Evolutionary conservation across 164 flowering plant genomes (phyloP).

Genomic region (Cinnamomum micranthum): DNA sequence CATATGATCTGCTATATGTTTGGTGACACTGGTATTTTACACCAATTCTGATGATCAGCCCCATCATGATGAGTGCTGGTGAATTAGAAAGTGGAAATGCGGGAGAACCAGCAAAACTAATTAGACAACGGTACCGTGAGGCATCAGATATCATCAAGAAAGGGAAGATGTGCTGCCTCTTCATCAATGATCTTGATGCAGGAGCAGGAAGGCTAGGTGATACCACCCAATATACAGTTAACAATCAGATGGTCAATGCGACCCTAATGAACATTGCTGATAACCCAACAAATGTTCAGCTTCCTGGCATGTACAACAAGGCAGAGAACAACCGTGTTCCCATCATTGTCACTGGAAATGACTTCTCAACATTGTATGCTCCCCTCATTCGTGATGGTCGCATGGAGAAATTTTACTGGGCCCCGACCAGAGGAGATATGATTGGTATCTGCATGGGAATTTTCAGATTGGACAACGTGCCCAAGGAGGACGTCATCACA

Average conservation of each 20-base stretch:
- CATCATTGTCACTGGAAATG: conserved; percentile 50
- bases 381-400: conserved; percentile 57
- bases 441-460: conserved; percentile 47
- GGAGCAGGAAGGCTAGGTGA: conserved; percentile 50
- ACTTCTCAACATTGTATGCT: conserved; percentile 51
- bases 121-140: conserved; percentile 50
- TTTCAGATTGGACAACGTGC: conserved; percentile 31
- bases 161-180: conserved; percentile 49
- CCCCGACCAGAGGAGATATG: conserved; percentile 44
- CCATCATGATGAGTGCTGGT: conserved; percentile 53
- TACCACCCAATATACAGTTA: conserved; percentile 50
- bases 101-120: conserved; percentile 46
- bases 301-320: conserved; percentile 55
- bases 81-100: conserved; percentile 50
- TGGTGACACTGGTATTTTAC: background rate
- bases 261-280: conserved; percentile 60
- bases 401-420: conserved; percentile 62
- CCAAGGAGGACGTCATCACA: conserved; percentile 29
- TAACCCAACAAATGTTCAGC: conserved; percentile 51
- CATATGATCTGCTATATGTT: too few relatives aligned
- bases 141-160: conserved; percentile 43
- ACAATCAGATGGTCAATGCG: conserved; percentile 59
- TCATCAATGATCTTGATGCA: conserved; percentile 53
- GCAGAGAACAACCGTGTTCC: conserved; percentile 44
- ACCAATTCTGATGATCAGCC: conserved; percentile 20